phyloP scores from a whole-genome alignment of 306 rosid genomes.

The Chamaecrista fasciculata region DNA sequence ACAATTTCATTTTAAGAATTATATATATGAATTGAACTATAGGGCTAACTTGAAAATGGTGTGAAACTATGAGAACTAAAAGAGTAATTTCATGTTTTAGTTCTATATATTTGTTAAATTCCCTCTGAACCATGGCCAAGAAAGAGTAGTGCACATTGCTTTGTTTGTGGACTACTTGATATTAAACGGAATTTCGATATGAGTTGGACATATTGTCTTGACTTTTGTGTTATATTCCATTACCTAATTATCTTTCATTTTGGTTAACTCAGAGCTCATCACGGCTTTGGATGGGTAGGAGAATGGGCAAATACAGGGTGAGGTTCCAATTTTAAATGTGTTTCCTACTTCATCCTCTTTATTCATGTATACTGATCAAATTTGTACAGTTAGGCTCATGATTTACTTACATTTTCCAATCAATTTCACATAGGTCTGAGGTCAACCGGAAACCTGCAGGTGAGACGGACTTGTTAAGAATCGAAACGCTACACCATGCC shows the following conservation, averaged over 20 bases:
- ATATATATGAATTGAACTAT: too few relatives aligned
- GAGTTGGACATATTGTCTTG: not conserved
- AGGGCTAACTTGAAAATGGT: too few relatives aligned
- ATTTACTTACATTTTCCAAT: constrained; percentile 19
- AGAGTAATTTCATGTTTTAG: constrained; percentile 3
- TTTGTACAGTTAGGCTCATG: constrained; percentile 36
- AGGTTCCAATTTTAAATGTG: constrained; percentile 31
- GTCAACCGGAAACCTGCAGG: constrained; percentile 65
- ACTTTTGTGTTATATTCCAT: constrained; percentile 6
- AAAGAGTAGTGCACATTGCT: not conserved
- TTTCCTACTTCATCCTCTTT: constrained; percentile 5
- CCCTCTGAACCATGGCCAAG: constrained; percentile 8
- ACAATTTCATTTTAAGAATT: too few relatives aligned
- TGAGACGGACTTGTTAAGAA: constrained; percentile 73
- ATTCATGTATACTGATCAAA: not conserved
- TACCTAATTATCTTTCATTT: constrained; percentile 27
- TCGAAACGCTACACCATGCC: constrained; percentile 92
- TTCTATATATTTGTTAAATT: constrained; percentile 15
- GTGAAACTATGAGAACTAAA: too few relatives aligned
- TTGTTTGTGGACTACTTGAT: constrained; percentile 13
- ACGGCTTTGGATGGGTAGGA: constrained; percentile 99
- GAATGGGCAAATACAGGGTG: constrained; percentile 99
- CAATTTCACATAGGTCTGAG: constrained; percentile 61
- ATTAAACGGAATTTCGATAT: not conserved
- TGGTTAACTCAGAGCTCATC: constrained; percentile 76